Conservation (phyloP, 2,329 filamentous ascomycete genomes). For the Talaromyces atroroseus region DNA sequence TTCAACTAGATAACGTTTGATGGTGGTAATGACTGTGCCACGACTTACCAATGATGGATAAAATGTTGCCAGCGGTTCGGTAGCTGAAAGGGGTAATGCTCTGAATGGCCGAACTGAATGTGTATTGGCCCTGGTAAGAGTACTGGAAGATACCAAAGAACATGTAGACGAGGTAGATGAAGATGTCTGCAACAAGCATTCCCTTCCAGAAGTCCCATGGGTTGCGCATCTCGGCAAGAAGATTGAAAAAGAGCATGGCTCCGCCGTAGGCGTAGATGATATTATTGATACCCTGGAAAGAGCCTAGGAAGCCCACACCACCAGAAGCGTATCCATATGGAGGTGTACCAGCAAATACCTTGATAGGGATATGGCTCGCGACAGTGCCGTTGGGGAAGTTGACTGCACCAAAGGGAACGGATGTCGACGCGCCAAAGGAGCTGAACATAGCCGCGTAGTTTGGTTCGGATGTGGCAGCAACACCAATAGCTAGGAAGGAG, state of each 20-base stretch:
- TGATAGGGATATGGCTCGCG: neutral
- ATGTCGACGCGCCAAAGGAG: neutral
- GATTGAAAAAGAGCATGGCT: constrained; percentile 31
- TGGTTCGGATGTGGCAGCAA: neutral
- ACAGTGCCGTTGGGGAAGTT: neutral
- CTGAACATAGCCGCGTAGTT: neutral
- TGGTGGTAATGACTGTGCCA: constrained; percentile 28
- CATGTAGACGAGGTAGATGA: constrained; percentile 34
- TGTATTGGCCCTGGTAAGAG: constrained; percentile 9
- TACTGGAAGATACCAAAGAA: constrained; percentile 2
- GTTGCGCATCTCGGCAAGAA: constrained; percentile 37
- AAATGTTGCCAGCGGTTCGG: constrained; percentile 26
- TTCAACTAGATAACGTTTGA: constrained; percentile 15
- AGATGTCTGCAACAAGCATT: constrained; percentile 40
- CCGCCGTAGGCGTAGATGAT: constrained; percentile 54
- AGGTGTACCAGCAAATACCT: neutral
- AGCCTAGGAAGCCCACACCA: constrained; percentile 43
- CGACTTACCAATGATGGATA: constrained; percentile 19
- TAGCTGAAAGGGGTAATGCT: constrained; percentile 22
- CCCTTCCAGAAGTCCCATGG: constrained; percentile 47
- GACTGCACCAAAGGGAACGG: neutral
- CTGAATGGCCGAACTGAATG: constrained; percentile 1
- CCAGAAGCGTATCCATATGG: neutral
- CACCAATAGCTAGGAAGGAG: neutral
- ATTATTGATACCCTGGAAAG: constrained; percentile 41